A percentile compares a stretch with the other conserved stretches of the same genome.
phyloP scores from a whole-genome alignment of 2,329 filamentous ascomycete genomes.

The Trichoderma arundinaceum region DNA sequence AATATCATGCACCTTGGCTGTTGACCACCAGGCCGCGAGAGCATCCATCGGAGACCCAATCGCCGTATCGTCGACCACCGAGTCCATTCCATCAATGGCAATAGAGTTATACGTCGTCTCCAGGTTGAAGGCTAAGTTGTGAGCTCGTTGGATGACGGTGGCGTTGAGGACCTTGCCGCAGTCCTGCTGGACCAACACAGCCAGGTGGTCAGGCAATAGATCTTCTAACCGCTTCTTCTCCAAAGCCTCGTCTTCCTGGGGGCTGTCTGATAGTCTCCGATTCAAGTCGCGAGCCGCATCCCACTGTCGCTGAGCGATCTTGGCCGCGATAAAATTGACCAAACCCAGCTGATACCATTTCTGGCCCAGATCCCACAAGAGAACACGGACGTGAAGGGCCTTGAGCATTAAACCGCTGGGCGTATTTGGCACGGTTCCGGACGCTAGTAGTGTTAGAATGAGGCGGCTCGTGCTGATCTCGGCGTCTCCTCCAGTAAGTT shows the following conservation, averaged over 20 bases:
- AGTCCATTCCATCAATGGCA: constrained; percentile 75
- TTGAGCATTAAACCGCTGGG: constrained; percentile 88
- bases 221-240: constrained; percentile 48
- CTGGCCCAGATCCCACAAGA: constrained; percentile 78
- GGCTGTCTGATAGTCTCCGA: constrained; percentile 35
- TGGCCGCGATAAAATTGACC: constrained; percentile 72
- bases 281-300: constrained; percentile 74
- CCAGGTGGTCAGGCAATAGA: constrained; percentile 74
- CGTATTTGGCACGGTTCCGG: constrained; percentile 82
- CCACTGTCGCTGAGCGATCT: constrained; percentile 79
- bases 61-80: constrained; percentile 82
- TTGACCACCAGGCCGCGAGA: constrained; percentile 90
- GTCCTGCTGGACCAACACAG: constrained; percentile 75
- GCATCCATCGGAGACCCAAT: constrained; percentile 88
- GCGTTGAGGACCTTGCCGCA: constrained; percentile 82
- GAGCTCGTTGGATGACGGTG: constrained; percentile 79
- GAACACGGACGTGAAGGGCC: constrained; percentile 85
- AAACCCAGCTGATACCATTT: constrained; percentile 67
- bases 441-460: constrained; percentile 84
- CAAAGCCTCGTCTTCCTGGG: background rate
- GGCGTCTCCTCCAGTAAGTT: constrained; percentile 86
- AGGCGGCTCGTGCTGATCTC: constrained; percentile 89
- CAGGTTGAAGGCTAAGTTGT: constrained; percentile 88
- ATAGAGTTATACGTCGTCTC: constrained; percentile 70
- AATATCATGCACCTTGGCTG: constrained; percentile 70